These are phyloP conservation scores for Jaenimonas drosophilae DNA, from an alignment of 208 protist species.

Conservation along the genomic window DNA sequence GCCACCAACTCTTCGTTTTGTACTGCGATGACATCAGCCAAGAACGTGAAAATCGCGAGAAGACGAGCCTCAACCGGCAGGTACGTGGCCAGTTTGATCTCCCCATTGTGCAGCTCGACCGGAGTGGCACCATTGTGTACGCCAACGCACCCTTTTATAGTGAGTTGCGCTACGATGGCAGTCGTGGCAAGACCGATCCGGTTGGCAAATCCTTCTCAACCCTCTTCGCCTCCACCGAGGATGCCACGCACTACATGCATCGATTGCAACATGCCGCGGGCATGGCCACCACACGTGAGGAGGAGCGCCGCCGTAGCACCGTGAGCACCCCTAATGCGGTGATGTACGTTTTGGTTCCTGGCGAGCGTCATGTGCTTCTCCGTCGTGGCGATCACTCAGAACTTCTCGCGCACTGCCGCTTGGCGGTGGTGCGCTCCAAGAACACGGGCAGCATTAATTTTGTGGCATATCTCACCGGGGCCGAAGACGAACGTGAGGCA, in stretches of 20 bases:
- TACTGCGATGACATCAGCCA: slow-evolving; percentile 9
- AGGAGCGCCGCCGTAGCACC: neutral
- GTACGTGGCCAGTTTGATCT: slow-evolving; percentile 1
- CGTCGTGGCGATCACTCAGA: neutral
- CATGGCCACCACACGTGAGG: no score
- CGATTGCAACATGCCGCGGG: no score
- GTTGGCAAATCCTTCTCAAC: no score
- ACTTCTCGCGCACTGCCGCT: neutral
- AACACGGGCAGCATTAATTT: slow-evolving; percentile 1
- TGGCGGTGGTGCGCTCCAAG: slow-evolving; percentile 2
- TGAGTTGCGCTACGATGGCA: slow-evolving; percentile 15
- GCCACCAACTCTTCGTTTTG: slow-evolving; percentile 5
- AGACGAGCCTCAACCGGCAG: neutral
- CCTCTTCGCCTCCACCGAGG: no score
- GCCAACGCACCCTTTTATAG: slow-evolving; percentile 1
- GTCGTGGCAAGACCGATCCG: no score
- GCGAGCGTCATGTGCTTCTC: neutral
- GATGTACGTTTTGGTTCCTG: no score
- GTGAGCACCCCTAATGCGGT: no score
- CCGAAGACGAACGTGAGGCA: slow-evolving; percentile 3
- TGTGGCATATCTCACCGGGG: slow-evolving; percentile 1
- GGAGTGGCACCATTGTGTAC: slow-evolving; percentile 2
- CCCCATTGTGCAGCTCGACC: slow-evolving; percentile 6
- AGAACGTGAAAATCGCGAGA: neutral
- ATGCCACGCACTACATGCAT: no score